phyloP scores from a whole-genome alignment of 768 basidiomycete genomes.

The Naematelia encephala region DNA sequence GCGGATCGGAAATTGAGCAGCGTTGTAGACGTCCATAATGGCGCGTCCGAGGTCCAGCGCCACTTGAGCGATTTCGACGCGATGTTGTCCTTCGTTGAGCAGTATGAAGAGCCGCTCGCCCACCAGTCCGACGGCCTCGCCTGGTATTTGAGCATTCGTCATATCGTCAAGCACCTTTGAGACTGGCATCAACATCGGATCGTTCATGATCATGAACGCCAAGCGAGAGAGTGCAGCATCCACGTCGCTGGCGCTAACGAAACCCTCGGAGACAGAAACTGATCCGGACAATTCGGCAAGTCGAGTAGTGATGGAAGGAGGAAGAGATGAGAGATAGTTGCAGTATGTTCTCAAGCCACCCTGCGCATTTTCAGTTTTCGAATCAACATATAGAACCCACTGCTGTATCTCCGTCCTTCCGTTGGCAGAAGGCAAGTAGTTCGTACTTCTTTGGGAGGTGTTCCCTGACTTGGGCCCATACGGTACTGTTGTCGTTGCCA shows the following conservation, averaged over 20 bases:
- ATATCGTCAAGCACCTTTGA: neutral
- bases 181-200: neutral
- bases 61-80: neutral
- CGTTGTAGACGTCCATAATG: neutral
- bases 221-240: neutral
- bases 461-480: slow-evolving; percentile 47
- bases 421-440: slow-evolving; percentile 71
- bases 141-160: neutral
- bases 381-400: slow-evolving; percentile 51
- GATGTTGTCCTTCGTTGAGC: slow-evolving; percentile 17
- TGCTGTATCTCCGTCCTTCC: slow-evolving; percentile 72
- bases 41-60: slow-evolving; percentile 1
- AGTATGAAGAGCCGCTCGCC: slow-evolving; percentile 41
- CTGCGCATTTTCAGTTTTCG: neutral
- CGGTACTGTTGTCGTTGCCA: slow-evolving; percentile 11
- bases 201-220: neutral
- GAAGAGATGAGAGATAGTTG: neutral
- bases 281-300: neutral
- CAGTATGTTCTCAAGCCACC: neutral
- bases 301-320: neutral
- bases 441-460: slow-evolving; percentile 74
- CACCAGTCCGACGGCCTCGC: slow-evolving; percentile 23
- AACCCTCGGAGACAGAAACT: neutral
- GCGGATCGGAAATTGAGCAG: neutral
- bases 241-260: neutral